Percentiles rank a stretch among this genome's conserved stretches.
phyloP scores from a whole-genome alignment of 2,329 filamentous ascomycete genomes.

The Lecanoromycetidae sp. region DNA sequence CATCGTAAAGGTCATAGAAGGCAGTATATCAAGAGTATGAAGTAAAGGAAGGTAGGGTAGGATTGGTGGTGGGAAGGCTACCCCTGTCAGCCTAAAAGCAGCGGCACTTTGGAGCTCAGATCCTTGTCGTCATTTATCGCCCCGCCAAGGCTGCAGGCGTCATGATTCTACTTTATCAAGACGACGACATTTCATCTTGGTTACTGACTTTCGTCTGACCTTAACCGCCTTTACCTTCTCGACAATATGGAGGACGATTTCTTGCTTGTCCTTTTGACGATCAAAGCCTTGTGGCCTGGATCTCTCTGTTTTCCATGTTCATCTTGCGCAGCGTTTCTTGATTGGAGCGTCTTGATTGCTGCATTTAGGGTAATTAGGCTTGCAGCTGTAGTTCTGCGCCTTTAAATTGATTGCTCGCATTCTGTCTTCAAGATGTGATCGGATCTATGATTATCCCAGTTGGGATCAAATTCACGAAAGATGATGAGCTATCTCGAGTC shows the following conservation, averaged over 20 bases:
- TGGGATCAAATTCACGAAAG: background rate
- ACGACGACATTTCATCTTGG: no score
- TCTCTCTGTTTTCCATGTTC: background rate
- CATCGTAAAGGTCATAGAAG: no score
- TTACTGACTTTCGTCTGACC: no score
- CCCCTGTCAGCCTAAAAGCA: no score
- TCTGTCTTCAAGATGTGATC: background rate
- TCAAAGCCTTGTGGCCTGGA: conserved; percentile 5
- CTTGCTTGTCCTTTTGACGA: conserved; percentile 7
- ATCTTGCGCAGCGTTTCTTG: conserved; percentile 5
- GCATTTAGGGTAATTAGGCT: conserved; percentile 9
- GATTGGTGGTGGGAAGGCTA: no score
- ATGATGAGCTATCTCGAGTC: background rate
- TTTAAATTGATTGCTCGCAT: background rate
- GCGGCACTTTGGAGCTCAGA: no score
- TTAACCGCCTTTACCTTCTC: background rate
- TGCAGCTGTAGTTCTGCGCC: conserved; percentile 9
- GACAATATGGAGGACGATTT: conserved; percentile 15
- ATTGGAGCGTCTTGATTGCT: conserved; percentile 14
- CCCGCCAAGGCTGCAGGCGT: no score
- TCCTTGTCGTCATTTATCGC: no score
- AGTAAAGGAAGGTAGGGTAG: no score
- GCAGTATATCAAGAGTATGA: no score
- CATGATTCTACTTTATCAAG: no score
- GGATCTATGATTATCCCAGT: background rate